These are phyloP conservation scores for Lachnellula subtilissima DNA, from an alignment of 2,329 filamentous ascomycete genomes.

Conservation along the genomic window DNA sequence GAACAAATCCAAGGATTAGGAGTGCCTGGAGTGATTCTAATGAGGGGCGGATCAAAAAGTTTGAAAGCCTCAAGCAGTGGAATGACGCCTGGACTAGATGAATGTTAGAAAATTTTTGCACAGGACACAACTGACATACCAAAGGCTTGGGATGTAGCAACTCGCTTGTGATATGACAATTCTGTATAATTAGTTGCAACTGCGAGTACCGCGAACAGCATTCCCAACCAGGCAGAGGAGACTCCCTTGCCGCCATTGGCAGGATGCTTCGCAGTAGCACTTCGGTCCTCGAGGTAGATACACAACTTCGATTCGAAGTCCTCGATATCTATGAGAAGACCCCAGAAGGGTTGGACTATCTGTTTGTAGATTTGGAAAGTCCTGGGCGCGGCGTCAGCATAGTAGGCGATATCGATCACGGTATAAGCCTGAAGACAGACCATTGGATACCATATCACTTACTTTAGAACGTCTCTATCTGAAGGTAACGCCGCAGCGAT, in stretches of 20 bases:
- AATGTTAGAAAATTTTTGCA: neutral
- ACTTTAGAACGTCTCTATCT: slow-evolving; percentile 64
- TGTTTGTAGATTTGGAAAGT: slow-evolving; percentile 63
- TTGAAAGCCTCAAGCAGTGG: slow-evolving; percentile 59
- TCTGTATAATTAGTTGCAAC: slow-evolving; percentile 65
- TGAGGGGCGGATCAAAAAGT: slow-evolving; percentile 59
- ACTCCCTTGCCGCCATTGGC: slow-evolving; percentile 33
- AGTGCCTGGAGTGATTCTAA: slow-evolving; percentile 62
- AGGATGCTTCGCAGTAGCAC: slow-evolving; percentile 36
- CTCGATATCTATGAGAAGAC: slow-evolving; percentile 61
- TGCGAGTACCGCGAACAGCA: slow-evolving; percentile 60
- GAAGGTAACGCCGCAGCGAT: slow-evolving; percentile 59
- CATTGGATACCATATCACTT: slow-evolving; percentile 26
- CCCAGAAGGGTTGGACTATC: slow-evolving; percentile 64
- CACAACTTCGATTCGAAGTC: slow-evolving; percentile 61
- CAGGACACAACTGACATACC: slow-evolving; percentile 35
- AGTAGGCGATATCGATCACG: neutral
- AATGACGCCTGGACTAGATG: slow-evolving; percentile 42
- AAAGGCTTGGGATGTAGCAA: slow-evolving; percentile 39
- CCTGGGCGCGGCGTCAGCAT: slow-evolving; percentile 33
- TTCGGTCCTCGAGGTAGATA: slow-evolving; percentile 60
- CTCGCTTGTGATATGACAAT: slow-evolving; percentile 45
- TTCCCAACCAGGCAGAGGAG: slow-evolving; percentile 61
- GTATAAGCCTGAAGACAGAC: neutral
- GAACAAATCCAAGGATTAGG: slow-evolving; percentile 57